Evolutionary conservation across 257 asterid genomes (phyloP), one percentile per base, ranked within the genome.

Genomic region (Mitragyna speciosa): DNA sequence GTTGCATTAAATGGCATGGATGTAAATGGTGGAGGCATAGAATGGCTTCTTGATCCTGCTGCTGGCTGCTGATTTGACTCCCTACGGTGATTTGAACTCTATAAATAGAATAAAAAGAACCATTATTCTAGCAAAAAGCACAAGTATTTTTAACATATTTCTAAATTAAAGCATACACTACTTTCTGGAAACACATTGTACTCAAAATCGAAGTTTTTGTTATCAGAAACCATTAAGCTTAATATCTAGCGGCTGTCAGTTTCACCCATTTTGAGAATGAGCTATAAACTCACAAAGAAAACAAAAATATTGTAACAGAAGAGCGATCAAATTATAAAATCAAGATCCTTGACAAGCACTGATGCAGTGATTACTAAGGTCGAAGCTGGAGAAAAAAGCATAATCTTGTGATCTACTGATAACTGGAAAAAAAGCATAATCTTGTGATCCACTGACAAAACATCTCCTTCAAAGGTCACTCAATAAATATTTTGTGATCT

Each of bases 71-170:
- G 70, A 82, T 76, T 85, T 76, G 85, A 66, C n/a, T n/a, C n/a
- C n/a, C n/a, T n/a, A n/a, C n/a, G n/a, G n/a, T n/a, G n/a, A 52
- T 85, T 82, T 75, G 95, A 91, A 83, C 89, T 82, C 95, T 91
- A 89, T 31, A 58, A 33, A 26, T 4, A 12, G 71, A 45, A 58
- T 22, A 33, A 33, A 70, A 36, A 19, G 49, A 20, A 56, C 36
- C 16, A n/a, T 66, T 65, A 67, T 28, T 31, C 28, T 12, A 30
- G 10, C 22, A 47, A 64, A 28, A 65, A 10, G 12, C 20, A 63
- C 26, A 63, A 71, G 26, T 26, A 61, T 28, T 14, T n/a, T 36
- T 11, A 8, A 39, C 61, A 22, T 24, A 63, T 63, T 63, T 7
- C 6, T 63, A 8, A 7, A 24, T 22, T 4, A 63, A 63, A 63